Evolutionary conservation across 192 early-diverging fungal genomes (phyloP), one percentile per base, ranked within the genome.

Genomic region (Umbelopsis isabellina): DNA sequence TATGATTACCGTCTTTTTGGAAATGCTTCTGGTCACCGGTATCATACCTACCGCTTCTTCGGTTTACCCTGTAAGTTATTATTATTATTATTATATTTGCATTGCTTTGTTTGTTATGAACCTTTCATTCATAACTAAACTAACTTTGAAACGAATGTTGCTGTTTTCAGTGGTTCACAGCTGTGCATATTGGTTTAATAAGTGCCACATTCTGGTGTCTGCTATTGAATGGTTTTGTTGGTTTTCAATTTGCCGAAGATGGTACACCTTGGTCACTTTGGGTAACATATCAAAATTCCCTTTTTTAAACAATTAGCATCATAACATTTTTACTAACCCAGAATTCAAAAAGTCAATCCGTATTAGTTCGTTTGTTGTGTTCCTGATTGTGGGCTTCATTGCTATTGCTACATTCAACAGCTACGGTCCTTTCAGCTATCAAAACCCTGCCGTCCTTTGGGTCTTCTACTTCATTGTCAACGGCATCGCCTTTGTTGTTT

Each of bases 171-270:
- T 96, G 94, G 80, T 92, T 96, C 73, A 89, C 91, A 8, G 93
- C 94, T 7, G 87, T 86, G 1, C 93, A 96, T 73, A 75, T 93
- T 45, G 91, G 91, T 20, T 73, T 96, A 48, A 91, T 89, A 71
- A 91, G 92, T 72, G 89, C 93, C 10, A 94, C 93, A 47, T 90
- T 93, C 79, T 97, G 94, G 94, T 94, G 92, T 70, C 77, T 98
- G 72, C 86, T 99, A 53, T 80, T 97, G 45, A 99, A 97, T 79
- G 96, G 94, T 37, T 94, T 98, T 80, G 91, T 99, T 46, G 94
- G 94, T 8, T 97, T 96, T 86, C 95, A 97, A 83, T 99, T 94
- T 90, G 88, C 92, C 12, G 95, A 99, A 74, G 97, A 99, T 79
- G 96, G 97, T 70, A 98, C 95, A 3, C 86, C 93, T 10, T 73